Percentiles rank a stretch among this genome's conserved stretches.
Evolutionary conservation across 306 rosid genomes (phyloP).

Genomic region (Cicer cuneatum): DNA sequence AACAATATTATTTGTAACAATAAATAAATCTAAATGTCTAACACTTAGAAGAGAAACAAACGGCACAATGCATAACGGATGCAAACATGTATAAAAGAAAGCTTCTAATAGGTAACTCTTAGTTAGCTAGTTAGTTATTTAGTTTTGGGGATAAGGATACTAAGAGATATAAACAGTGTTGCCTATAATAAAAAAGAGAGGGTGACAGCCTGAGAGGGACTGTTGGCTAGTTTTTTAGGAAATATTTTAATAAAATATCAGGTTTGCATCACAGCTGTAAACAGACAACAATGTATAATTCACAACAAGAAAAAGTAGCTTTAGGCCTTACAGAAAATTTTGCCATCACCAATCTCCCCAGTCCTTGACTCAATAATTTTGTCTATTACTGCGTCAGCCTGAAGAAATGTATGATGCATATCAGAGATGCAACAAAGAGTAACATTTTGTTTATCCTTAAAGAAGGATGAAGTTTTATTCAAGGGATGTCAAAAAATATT

Average conservation of each 20-base stretch:
- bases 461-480: constrained; percentile 3
- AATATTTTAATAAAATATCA: neutral
- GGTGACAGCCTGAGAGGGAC: neutral
- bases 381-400: constrained; percentile 83
- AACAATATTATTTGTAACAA: no score
- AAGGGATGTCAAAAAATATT: constrained; percentile 8
- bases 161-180: neutral
- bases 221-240: neutral
- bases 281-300: constrained; percentile 23
- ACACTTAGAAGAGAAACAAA: constrained; percentile 10
- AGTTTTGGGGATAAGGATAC: neutral
- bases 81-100: constrained; percentile 17
- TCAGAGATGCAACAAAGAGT: constrained; percentile 37
- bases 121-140: neutral
- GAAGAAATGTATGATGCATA: constrained; percentile 13
- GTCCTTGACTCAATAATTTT: constrained; percentile 80
- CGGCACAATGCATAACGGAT: constrained; percentile 21
- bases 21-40: no score
- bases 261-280: neutral
- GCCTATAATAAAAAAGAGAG: neutral
- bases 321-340: constrained; percentile 76
- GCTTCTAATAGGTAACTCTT: constrained; percentile 1
- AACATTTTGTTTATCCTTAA: constrained; percentile 21
- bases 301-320: constrained; percentile 20
- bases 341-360: constrained; percentile 97